A percentile compares a stretch with the other conserved stretches of the same genome.
These are phyloP conservation scores for Talinum fruticosum DNA, from an alignment of 148 eudicot genomes.

Conservation along the genomic window DNA sequence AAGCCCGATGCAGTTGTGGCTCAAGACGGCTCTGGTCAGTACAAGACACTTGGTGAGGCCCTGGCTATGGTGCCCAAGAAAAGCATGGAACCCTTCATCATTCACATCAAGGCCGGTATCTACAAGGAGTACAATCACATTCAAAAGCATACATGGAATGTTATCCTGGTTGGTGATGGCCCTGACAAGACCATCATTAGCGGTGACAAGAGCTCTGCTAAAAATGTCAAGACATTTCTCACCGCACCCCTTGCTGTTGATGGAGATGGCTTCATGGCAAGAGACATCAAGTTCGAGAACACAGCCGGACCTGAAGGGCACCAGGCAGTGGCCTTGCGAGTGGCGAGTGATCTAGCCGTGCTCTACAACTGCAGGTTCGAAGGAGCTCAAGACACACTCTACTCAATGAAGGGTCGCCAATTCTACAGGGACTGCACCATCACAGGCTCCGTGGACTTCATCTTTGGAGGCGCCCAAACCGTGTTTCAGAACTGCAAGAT, in stretches of 20 bases:
- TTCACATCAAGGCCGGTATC: slow-evolving; percentile 46
- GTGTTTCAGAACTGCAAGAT: slow-evolving; percentile 37
- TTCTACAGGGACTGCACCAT: slow-evolving; percentile 37
- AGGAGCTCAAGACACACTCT: slow-evolving; percentile 46
- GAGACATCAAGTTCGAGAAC: slow-evolving; percentile 50
- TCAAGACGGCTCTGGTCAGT: background rate
- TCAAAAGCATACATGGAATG: background rate
- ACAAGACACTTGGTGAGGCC: slow-evolving; percentile 1
- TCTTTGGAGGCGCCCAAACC: slow-evolving; percentile 35
- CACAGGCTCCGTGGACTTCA: slow-evolving; percentile 41
- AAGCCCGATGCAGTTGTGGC: background rate
- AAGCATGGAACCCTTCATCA: slow-evolving; percentile 30
- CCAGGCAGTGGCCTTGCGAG: slow-evolving; percentile 43
- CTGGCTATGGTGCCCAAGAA: background rate
- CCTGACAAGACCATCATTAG: slow-evolving; percentile 45
- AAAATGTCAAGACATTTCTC: slow-evolving; percentile 25
- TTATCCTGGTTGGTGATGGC: slow-evolving; percentile 56
- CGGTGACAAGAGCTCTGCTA: slow-evolving; percentile 34
- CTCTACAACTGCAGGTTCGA: slow-evolving; percentile 44
- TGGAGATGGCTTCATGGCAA: slow-evolving; percentile 38
- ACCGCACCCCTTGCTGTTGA: slow-evolving; percentile 34
- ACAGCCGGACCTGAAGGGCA: slow-evolving; percentile 36
- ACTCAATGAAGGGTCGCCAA: slow-evolving; percentile 25
- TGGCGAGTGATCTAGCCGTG: slow-evolving; percentile 13
- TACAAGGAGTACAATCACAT: slow-evolving; percentile 40